phyloP scores from a whole-genome alignment of 148 eudicot genomes.

The Vaccinium corymbosum region DNA sequence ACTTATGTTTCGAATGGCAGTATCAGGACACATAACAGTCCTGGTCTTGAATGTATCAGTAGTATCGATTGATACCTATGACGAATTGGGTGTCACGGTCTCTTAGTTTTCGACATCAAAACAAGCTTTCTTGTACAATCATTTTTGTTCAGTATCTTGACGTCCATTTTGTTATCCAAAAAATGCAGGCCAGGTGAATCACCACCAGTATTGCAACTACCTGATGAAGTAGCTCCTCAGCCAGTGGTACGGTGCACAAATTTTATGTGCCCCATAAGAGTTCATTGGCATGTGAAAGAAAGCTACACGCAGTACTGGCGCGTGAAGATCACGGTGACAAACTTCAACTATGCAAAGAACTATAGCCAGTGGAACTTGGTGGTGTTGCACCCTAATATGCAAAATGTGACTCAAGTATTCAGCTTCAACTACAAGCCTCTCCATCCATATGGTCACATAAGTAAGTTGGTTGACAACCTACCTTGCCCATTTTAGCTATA shows the following conservation, averaged over 20 bases:
- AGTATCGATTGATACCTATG: background rate
- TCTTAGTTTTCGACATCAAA: background rate
- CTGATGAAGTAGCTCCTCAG: slow-evolving; percentile 11
- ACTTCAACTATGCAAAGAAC: slow-evolving; percentile 54
- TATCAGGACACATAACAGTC: background rate
- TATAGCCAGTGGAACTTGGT: slow-evolving; percentile 72
- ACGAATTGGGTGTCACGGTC: background rate
- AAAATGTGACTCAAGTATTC: slow-evolving; percentile 45
- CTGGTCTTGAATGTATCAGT: background rate
- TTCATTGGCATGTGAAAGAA: slow-evolving; percentile 83
- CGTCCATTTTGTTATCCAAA: background rate
- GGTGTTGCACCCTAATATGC: slow-evolving; percentile 62
- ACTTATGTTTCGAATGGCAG: background rate
- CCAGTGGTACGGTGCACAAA: slow-evolving; percentile 10
- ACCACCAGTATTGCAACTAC: slow-evolving; percentile 1
- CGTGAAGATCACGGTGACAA: slow-evolving; percentile 66
- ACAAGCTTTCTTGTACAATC: background rate
- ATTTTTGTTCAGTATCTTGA: background rate
- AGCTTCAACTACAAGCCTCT: slow-evolving; percentile 78
- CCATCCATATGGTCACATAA: slow-evolving; percentile 38
- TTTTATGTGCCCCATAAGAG: slow-evolving; percentile 31
- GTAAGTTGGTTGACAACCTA: slow-evolving; percentile 34
- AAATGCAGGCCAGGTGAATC: slow-evolving; percentile 37
- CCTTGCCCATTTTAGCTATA: background rate
- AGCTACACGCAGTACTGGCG: slow-evolving; percentile 79